Base-by-base conservation (phyloP, 306 rosid species). In the Psophocarpus tetragonolobus region DNA sequence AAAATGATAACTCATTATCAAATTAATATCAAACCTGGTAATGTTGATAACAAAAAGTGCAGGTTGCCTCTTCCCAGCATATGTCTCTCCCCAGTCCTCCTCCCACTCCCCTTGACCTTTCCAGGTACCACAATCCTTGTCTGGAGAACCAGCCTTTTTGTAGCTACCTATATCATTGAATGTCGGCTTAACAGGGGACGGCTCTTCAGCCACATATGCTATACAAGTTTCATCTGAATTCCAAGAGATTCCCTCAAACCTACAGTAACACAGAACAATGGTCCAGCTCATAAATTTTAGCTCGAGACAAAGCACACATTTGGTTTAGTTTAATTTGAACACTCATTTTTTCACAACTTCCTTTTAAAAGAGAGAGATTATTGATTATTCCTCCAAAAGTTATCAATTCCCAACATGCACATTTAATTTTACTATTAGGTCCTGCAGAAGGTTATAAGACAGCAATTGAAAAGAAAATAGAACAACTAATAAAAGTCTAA, bases 181-280 rank as follows among this genome's bases (percentile, higher is more conserved):
- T n/a, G 88, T 69, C 17, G 97, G 97, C 83, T 95, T 95, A 65
- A 84, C 70, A 70, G 93, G 92, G 75, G 92, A 76, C 7, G 97
- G 93, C 80, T 88, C 93, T 80, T 95, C 97, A 53, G 98, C 98
- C 73, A 88, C 92, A 87, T 95, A 95, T 38, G 97, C 92, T 82
- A 95, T 81, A 32, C 17, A 79, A 61, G 93, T 90, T 80, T 95
- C 98, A 76, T 89, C 88, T 20, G 76, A 82, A 76, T 82, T 92
- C 97, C 98, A 92, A 75, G 98, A 91, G 75, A 95, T 87, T 42
- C 97, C 97, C 88, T 92, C 90, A 88, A 95, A 92, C 98, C 98
- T 94, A 51, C 14, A 79, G 80, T 51, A 76, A 44, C 73, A 86
- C 33, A 38, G 38, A 66, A 85, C 36, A 85, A 32, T 35, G 33